Evolutionary conservation across 805 yeast species (phyloP).

Genomic region (Pichia manshurica): DNA sequence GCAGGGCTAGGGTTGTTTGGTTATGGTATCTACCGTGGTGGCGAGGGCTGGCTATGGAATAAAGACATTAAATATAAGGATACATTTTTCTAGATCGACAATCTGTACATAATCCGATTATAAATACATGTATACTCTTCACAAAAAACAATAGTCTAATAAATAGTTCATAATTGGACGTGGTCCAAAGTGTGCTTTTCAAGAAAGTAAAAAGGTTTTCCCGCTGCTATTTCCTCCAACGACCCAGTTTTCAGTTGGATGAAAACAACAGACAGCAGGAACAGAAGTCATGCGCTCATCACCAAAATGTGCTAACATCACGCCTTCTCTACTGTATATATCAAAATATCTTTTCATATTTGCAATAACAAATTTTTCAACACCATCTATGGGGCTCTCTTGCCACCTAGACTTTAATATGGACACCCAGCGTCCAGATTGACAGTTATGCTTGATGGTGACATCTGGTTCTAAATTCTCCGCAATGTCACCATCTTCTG

Average conservation of each 20-base stretch:
- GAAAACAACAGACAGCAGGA: slow-evolving; percentile 84
- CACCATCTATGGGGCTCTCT: slow-evolving; percentile 56
- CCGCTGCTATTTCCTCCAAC: slow-evolving; percentile 96
- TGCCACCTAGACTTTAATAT: slow-evolving; percentile 90
- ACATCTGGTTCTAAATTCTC: slow-evolving; percentile 51
- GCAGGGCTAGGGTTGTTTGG: slow-evolving; percentile 50
- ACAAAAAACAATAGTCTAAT: background rate
- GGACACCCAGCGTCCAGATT: slow-evolving; percentile 95
- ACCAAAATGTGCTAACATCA: slow-evolving; percentile 68
- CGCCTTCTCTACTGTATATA: slow-evolving; percentile 70
- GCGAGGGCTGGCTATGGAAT: slow-evolving; percentile 57
- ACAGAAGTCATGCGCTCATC: slow-evolving; percentile 68
- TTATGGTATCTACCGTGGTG: slow-evolving; percentile 57
- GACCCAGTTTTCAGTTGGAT: slow-evolving; percentile 82
- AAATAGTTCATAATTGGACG: background rate
- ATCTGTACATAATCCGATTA: background rate
- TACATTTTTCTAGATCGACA: background rate
- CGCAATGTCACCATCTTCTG: slow-evolving; percentile 26
- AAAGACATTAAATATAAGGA: slow-evolving; percentile 27
- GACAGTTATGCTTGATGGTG: slow-evolving; percentile 82
- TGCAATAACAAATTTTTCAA: slow-evolving; percentile 83
- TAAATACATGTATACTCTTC: background rate
- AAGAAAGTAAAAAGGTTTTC: slow-evolving; percentile 57
- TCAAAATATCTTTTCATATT: slow-evolving; percentile 90
- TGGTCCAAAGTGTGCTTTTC: background rate